phyloP scores from a whole-genome alignment of 257 asterid species.

The Scutellaria barbata region DNA sequence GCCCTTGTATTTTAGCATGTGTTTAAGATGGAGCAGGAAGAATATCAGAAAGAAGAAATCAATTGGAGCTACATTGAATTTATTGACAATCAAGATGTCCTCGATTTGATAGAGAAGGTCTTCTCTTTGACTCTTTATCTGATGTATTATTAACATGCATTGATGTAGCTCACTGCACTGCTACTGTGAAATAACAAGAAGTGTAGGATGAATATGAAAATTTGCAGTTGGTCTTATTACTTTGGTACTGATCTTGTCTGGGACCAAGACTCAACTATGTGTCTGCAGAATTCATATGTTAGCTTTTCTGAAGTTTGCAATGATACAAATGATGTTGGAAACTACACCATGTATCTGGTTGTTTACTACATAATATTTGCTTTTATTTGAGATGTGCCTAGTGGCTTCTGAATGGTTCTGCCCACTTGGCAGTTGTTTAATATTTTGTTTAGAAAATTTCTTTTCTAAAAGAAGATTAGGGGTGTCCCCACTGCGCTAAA shows the following conservation, averaged over 20 bases:
- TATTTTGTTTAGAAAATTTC: neutral
- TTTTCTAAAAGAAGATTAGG: neutral
- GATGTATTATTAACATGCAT: constrained; percentile 5
- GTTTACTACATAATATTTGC: constrained; percentile 16
- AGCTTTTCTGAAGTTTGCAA: constrained; percentile 10
- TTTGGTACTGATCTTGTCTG: constrained; percentile 24
- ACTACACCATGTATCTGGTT: neutral
- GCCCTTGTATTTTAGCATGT: constrained; percentile 76
- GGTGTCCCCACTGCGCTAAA: neutral
- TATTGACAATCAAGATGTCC: constrained; percentile 98
- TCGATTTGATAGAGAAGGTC: constrained; percentile 98
- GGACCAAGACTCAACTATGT: neutral
- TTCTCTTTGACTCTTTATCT: constrained; percentile 32
- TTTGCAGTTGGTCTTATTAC: constrained; percentile 16
- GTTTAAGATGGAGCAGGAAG: constrained; percentile 99
- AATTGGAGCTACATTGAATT: constrained; percentile 99
- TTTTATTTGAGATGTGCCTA: constrained; percentile 16
- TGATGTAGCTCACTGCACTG: neutral
- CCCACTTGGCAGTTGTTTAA: neutral
- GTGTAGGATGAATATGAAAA: constrained; percentile 9
- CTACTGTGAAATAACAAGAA: neutral
- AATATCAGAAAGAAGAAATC: constrained; percentile 86
- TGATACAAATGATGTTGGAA: constrained; percentile 9
- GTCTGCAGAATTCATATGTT: constrained; percentile 12
- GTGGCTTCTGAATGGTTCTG: constrained; percentile 21